A percentile compares a stretch with the other conserved stretches of the same genome.
Conservation (phyloP, 306 rosid species). For the Pueraria montana region DNA sequence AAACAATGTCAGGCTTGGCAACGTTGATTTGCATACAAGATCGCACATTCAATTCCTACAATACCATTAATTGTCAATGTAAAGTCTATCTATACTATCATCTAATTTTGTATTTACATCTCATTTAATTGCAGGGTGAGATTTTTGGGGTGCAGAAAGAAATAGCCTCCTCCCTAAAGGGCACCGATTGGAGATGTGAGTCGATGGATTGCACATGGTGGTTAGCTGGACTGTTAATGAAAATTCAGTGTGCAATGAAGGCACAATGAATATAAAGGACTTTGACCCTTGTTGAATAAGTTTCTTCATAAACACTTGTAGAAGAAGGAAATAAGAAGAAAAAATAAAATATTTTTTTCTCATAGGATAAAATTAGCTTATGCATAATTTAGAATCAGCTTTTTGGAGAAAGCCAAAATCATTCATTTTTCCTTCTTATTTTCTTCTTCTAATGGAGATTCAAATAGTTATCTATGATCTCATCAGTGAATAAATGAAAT, state of each 20-base stretch:
- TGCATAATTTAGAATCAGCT: no score
- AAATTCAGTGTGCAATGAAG: neutral
- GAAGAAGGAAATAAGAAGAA: no score
- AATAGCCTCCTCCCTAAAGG: neutral
- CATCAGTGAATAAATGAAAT: neutral
- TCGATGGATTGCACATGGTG: neutral
- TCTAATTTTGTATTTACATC: neutral
- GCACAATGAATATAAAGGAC: neutral
- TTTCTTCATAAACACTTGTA: no score
- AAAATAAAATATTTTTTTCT: no score
- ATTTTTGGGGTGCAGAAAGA: no score
- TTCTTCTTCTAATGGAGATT: no score
- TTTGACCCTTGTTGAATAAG: no score
- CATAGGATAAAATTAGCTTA: no score
- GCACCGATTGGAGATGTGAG: neutral
- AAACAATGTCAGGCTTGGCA: conserved; percentile 36
- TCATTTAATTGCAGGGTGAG: no score
- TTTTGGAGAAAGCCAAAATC: no score
- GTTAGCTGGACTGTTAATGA: neutral
- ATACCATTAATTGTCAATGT: neutral
- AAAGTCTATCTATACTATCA: neutral
- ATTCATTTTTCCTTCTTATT: no score
- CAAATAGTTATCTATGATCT: neutral
- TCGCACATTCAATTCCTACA: conserved; percentile 31
- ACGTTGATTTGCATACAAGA: conserved; percentile 17